Conservation (phyloP, 345 rosid genomes). For the Sonneratia alba region DNA sequence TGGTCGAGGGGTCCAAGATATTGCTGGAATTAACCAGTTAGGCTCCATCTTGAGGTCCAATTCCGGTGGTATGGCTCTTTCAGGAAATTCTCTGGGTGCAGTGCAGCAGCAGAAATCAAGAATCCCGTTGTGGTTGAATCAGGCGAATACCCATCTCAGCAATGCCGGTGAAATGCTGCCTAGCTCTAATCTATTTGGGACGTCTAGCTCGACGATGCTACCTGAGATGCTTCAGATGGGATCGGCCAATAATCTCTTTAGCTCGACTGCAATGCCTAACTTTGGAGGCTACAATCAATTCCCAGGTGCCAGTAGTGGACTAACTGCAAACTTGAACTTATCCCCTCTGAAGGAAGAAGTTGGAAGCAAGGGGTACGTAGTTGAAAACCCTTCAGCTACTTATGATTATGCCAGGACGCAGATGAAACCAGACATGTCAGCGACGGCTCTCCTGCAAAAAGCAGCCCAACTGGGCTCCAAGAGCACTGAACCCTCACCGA, state of each 20-base stretch:
- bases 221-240: constrained; percentile 5
- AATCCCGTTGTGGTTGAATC: constrained; percentile 1
- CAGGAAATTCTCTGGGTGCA: background rate
- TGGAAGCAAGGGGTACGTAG: background rate
- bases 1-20: background rate
- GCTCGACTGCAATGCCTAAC: constrained; percentile 4
- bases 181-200: constrained; percentile 4
- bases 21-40: constrained; percentile 1
- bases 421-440: constrained; percentile 47
- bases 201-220: background rate
- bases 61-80: background rate
- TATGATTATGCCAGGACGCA: constrained; percentile 4
- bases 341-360: constrained; percentile 10
- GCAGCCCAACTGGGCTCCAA: constrained; percentile 85
- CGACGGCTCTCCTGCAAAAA: constrained; percentile 71
- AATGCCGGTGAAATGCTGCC: background rate
- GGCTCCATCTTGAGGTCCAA: constrained; percentile 3
- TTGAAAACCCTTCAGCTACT: background rate
- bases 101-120: constrained; percentile 1
- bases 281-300: constrained; percentile 12
- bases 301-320: constrained; percentile 19
- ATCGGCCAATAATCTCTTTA: background rate
- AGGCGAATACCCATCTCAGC: background rate
- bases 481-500: constrained; percentile 26
- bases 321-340: constrained; percentile 11